Evolutionary conservation across 1,139 yeast species (phyloP), one percentile per base, ranked within the genome.

Genomic region (Nakaseomyces sp.): DNA sequence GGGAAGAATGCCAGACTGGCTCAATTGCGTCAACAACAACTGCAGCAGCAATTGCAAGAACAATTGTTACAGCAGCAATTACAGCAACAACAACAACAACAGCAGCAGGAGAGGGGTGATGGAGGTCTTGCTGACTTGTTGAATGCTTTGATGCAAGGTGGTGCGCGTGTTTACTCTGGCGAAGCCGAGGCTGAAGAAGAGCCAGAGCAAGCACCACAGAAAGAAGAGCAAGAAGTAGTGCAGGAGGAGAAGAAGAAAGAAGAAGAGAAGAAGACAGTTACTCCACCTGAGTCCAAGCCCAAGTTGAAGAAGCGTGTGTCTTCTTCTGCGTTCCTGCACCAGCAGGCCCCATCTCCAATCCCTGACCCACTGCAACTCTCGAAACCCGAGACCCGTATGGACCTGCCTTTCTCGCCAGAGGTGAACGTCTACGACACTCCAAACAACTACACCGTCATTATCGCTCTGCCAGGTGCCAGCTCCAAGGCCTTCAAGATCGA

Each of bases 391-490:
- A 61, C 64, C n/a, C 57, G 67, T 37, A 52, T 66, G 24, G 61
- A 63, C 16, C 47, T 68, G 37, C 77, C 77, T 50, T 73, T 72
- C 45, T 68, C 79, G 5, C 81, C 81, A n/a, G 71, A 74, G 43
- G 63, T 75, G 7, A 78, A 76, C 50, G 70, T 76, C 15, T 75
- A 74, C 50, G 78, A 76, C 45, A 63, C 67, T 33, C 66, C 67
- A 4, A 65, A 64, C 8, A 60, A 66, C 15, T 76, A 73, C 50
- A 54, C 66, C 15, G 68, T 75, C 12, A 71, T 70, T 2, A 58
- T 74, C 7, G 71, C 79, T 4, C 60, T 77, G 13, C 76, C 81
- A 5, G 82, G 82, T 40, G 77, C 78, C 7, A 63, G 67, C 26
- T 69, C 74, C 25, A 67, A 67, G 41, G 67, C 72, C n/a, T 69